Evolutionary conservation across 805 yeast genomes (phyloP).

Genomic region (Saturnispora besseyi): DNA sequence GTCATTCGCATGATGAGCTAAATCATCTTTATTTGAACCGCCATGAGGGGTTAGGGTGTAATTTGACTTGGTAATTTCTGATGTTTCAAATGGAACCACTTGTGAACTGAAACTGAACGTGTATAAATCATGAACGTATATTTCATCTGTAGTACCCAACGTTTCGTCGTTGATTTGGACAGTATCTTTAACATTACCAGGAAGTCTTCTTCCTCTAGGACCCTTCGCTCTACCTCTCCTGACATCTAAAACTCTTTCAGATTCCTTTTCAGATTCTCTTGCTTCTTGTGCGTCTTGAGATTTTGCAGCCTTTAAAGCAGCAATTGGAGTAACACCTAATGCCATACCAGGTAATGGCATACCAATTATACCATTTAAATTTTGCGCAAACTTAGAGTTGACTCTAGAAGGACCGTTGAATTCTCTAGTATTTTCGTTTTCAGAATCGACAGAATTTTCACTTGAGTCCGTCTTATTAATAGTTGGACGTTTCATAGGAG

Average conservation of each 20-base stretch:
- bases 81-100: background rate
- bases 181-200: conserved; percentile 42
- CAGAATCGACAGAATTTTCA: background rate
- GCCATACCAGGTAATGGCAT: conserved; percentile 47
- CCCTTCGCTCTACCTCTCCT: conserved; percentile 55
- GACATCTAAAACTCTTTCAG: conserved; percentile 25
- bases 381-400: conserved; percentile 42
- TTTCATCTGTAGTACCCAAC: conserved; percentile 26
- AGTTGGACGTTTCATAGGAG: conserved; percentile 19
- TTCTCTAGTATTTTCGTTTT: background rate
- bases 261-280: conserved; percentile 1
- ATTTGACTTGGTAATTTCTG: background rate
- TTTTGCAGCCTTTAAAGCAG: conserved; percentile 10
- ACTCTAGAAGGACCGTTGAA: conserved; percentile 6
- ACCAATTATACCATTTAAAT: conserved; percentile 48
- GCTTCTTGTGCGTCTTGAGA: conserved; percentile 10
- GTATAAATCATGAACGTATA: conserved; percentile 33
- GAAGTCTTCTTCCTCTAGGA: conserved; percentile 65
- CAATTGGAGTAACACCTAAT: conserved; percentile 12
- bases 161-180: conserved; percentile 29
- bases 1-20: no score
- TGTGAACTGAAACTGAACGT: conserved; percentile 15
- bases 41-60: background rate
- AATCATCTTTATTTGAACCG: background rate
- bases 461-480: background rate